These are phyloP conservation scores for Yamadazyma nakazawae DNA, from an alignment of 805 yeast genomes.

Conservation along the genomic window DNA sequence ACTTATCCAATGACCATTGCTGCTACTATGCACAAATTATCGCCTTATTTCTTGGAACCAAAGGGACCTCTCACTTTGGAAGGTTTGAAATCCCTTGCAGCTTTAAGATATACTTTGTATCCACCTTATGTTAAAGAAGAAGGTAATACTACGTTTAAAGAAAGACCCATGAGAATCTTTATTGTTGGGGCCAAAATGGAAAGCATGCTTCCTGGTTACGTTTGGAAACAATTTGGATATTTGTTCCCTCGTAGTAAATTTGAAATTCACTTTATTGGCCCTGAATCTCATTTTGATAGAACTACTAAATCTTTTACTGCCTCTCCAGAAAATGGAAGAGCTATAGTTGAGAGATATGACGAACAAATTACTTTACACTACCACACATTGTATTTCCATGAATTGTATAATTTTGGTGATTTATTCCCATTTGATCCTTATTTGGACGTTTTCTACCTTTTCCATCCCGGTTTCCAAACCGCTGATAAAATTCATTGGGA, in stretches of 20 bases:
- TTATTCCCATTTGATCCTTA: constrained; percentile 98
- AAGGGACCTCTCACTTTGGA: constrained; percentile 87
- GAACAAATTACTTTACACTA: constrained; percentile 68
- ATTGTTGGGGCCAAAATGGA: constrained; percentile 91
- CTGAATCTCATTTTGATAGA: constrained; percentile 78
- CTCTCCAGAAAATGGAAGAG: constrained; percentile 51
- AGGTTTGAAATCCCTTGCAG: constrained; percentile 91
- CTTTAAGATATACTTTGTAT: constrained; percentile 83
- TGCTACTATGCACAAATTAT: constrained; percentile 73
- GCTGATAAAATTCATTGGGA: constrained; percentile 83
- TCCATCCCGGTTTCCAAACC: constrained; percentile 93
- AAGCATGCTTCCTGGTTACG: constrained; percentile 88
- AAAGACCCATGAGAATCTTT: constrained; percentile 86
- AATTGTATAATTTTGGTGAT: constrained; percentile 85
- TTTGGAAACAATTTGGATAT: constrained; percentile 90
- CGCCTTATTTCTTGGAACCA: constrained; percentile 80
- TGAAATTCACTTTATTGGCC: constrained; percentile 91
- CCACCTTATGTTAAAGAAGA: constrained; percentile 50
- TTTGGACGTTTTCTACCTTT: constrained; percentile 84
- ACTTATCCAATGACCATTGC: constrained; percentile 92
- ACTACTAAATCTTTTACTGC: constrained; percentile 59
- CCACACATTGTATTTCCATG: constrained; percentile 91
- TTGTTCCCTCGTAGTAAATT: constrained; percentile 79
- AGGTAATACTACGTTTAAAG: constrained; percentile 60
- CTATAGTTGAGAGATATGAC: constrained; percentile 73